phyloP scores from a whole-genome alignment of 331 rosid genomes.

The Cydonia oblonga region DNA sequence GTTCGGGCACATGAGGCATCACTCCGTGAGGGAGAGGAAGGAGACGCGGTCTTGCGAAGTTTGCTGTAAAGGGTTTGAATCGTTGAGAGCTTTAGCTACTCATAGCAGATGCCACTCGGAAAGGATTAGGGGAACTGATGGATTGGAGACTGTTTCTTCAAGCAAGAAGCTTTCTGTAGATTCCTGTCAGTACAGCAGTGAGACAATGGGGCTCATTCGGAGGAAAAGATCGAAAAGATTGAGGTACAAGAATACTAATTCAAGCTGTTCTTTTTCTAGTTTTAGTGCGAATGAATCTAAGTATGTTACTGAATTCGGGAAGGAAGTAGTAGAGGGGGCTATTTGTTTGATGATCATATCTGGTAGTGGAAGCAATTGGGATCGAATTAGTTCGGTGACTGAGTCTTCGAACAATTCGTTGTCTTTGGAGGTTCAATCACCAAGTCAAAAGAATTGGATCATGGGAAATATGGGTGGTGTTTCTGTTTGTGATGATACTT shows the following conservation, averaged over 20 bases:
- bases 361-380: slow-evolving; percentile 19
- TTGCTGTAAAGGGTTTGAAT: slow-evolving; percentile 19
- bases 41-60: slow-evolving; percentile 14
- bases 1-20: slow-evolving; percentile 52
- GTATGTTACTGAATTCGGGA: slow-evolving; percentile 7
- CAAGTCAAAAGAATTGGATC: background rate
- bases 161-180: slow-evolving; percentile 4
- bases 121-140: background rate
- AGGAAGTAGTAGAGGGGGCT: slow-evolving; percentile 32
- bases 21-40: slow-evolving; percentile 19
- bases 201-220: slow-evolving; percentile 10
- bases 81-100: slow-evolving; percentile 16
- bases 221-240: slow-evolving; percentile 35
- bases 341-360: slow-evolving; percentile 41
- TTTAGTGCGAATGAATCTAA: slow-evolving; percentile 16
- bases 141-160: background rate
- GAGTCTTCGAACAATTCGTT: slow-evolving; percentile 26
- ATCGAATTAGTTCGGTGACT: slow-evolving; percentile 9
- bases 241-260: slow-evolving; percentile 15
- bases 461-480: background rate
- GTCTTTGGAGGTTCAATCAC: slow-evolving; percentile 14
- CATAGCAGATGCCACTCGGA: slow-evolving; percentile 17
- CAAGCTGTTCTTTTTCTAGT: slow-evolving; percentile 8
- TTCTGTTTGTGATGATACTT: background rate
- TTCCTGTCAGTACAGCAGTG: slow-evolving; percentile 5